phyloP scores from a whole-genome alignment of 75 land plant genomes.

The Selaginella tamariscina region DNA sequence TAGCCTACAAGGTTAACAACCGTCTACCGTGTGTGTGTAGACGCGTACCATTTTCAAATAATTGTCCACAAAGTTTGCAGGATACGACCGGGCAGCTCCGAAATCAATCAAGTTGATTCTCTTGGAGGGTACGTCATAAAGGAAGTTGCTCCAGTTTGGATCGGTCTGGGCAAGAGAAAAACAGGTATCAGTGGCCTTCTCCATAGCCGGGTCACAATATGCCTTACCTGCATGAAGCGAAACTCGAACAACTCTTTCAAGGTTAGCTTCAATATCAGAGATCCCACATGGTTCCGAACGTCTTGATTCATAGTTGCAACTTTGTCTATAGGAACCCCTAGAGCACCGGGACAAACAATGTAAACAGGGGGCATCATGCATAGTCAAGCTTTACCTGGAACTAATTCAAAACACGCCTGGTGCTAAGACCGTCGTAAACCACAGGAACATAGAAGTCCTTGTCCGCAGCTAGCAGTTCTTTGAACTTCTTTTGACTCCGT shows the following conservation, averaged over 20 bases:
- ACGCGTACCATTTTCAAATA: conserved; percentile 76
- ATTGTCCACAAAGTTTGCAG: conserved; percentile 75
- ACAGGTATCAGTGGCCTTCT: too few species aligned
- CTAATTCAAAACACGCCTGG: conserved; percentile 72
- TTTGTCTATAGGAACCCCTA: conserved; percentile 83
- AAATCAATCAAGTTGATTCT: conserved; percentile 92
- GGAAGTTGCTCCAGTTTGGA: conserved; percentile 98
- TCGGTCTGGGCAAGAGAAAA: conserved; percentile 56
- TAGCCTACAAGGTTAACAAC: neutral
- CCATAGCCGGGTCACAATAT: neutral
- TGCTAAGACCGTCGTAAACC: conserved; percentile 66
- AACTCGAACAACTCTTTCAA: conserved; percentile 71
- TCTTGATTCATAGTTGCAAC: conserved; percentile 52
- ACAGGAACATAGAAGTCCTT: conserved; percentile 79
- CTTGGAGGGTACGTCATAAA: conserved; percentile 64
- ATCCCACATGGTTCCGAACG: conserved; percentile 65
- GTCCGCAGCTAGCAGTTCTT: conserved; percentile 36
- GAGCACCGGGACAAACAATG: too few species aligned
- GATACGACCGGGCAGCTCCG: conserved; percentile 88
- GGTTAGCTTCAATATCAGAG: conserved; percentile 66
- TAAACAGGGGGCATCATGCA: neutral
- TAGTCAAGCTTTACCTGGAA: conserved; percentile 44
- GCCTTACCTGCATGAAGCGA: conserved; percentile 96
- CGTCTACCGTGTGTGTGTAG: neutral
- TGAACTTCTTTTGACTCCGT: conserved; percentile 61